Percentiles rank a stretch among this genome's conserved stretches.
Conservation (phyloP, 257 asterid genomes). For the Sherardia arvensis region DNA sequence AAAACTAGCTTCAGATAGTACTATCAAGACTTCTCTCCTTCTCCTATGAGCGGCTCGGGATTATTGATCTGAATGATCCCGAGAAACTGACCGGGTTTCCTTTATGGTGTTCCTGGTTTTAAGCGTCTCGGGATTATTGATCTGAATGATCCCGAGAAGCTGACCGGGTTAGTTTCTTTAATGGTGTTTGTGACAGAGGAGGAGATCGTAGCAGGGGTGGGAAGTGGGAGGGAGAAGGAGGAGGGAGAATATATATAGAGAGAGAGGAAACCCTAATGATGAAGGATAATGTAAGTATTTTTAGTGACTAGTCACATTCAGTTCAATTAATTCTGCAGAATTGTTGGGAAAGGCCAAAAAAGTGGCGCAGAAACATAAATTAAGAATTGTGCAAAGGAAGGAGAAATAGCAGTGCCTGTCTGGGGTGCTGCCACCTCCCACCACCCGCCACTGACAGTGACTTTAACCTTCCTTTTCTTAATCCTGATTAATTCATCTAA, state of each 20-base stretch:
- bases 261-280: neutral
- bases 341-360: neutral
- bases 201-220: neutral
- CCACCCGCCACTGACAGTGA: neutral
- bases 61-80: neutral
- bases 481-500: neutral
- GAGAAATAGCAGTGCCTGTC: neutral
- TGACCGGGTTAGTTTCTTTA: too few relatives aligned
- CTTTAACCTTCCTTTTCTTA: neutral
- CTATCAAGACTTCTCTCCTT: neutral
- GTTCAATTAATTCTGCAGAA: neutral
- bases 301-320: neutral
- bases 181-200: neutral
- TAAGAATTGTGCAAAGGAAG: neutral
- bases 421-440: constrained; percentile 1
- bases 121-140: neutral
- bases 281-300: neutral
- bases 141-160: neutral
- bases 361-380: neutral
- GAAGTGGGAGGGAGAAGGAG: neutral
- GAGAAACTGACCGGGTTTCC: neutral
- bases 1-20: too few relatives aligned
- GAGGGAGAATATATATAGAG: neutral
- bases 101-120: too few relatives aligned
- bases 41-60: neutral